Percentiles rank a stretch among this genome's conserved stretches.
Conservation (phyloP, 2,329 filamentous ascomycete genomes). For the Hypoxylon sp. region DNA sequence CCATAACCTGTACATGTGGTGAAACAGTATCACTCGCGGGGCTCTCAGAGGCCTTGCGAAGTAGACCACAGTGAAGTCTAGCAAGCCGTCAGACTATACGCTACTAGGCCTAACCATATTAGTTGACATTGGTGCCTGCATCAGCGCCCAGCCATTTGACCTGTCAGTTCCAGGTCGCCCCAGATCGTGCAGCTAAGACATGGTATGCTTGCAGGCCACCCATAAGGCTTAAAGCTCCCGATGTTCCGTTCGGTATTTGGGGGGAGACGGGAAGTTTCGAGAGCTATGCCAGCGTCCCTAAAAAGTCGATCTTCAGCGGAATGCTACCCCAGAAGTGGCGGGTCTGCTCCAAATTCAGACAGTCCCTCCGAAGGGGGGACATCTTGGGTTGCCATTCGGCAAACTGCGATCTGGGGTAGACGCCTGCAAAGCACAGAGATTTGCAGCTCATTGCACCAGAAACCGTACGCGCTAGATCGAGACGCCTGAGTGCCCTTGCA, state of each 20-base stretch:
- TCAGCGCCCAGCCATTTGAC: slow-evolving; percentile 25
- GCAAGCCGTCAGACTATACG: slow-evolving; percentile 15
- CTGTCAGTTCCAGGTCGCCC: slow-evolving; percentile 34
- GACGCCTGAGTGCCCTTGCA: slow-evolving; percentile 32
- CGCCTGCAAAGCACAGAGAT: slow-evolving; percentile 32
- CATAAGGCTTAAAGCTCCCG: slow-evolving; percentile 48
- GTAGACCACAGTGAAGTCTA: slow-evolving; percentile 8
- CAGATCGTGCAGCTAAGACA: slow-evolving; percentile 36
- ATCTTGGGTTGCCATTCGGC: slow-evolving; percentile 40
- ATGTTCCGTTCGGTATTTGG: slow-evolving; percentile 50
- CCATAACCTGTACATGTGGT: slow-evolving; percentile 24
- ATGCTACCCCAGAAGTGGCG: slow-evolving; percentile 47
- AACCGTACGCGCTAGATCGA: slow-evolving; percentile 30
- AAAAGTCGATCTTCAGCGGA: slow-evolving; percentile 38
- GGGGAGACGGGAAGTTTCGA: slow-evolving; percentile 33
- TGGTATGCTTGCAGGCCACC: slow-evolving; percentile 41
- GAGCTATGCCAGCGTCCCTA: slow-evolving; percentile 31
- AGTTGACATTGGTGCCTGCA: slow-evolving; percentile 36
- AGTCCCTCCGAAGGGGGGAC: slow-evolving; percentile 39
- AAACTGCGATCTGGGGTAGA: slow-evolving; percentile 46
- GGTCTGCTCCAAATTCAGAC: slow-evolving; percentile 46
- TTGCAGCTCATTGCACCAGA: slow-evolving; percentile 30
- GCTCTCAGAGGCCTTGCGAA: slow-evolving; percentile 3
- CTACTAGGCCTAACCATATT: slow-evolving; percentile 17
- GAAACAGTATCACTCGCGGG: slow-evolving; percentile 29